Evolutionary conservation across 2,329 filamentous ascomycete species (phyloP).

Genomic region (Ophiocordyceps camponoti-floridani): DNA sequence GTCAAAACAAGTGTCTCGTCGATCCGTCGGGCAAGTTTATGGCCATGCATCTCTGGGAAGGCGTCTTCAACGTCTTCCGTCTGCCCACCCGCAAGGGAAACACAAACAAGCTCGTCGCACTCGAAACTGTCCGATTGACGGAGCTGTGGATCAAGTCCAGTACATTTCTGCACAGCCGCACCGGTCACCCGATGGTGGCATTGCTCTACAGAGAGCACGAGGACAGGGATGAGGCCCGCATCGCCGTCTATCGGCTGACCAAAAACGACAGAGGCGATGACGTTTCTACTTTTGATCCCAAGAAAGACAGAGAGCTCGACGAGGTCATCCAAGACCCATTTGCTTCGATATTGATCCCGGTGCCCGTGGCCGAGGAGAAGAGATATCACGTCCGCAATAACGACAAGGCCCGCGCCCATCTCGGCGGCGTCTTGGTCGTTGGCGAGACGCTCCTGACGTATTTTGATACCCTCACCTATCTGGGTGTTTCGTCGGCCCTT

Average conservation of each 20-base stretch:
- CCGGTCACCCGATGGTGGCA: conserved; percentile 37
- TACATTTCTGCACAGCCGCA: conserved; percentile 38
- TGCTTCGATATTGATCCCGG: conserved; percentile 43
- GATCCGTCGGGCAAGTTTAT: conserved; percentile 56
- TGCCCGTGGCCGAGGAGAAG: conserved; percentile 38
- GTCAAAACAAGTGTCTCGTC: conserved; percentile 64
- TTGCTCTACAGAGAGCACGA: conserved; percentile 37
- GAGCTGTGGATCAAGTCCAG: conserved; percentile 42
- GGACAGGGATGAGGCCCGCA: conserved; percentile 31
- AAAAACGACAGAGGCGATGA: conserved; percentile 37
- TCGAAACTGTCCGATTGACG: conserved; percentile 37
- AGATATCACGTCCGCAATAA: conserved; percentile 41
- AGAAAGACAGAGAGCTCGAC: conserved; percentile 35
- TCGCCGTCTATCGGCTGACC: conserved; percentile 42
- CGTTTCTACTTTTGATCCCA: conserved; percentile 34
- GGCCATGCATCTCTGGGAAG: conserved; percentile 42
- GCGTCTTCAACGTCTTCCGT: conserved; percentile 36
- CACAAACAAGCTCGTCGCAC: conserved; percentile 24
- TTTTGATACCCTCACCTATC: conserved; percentile 59
- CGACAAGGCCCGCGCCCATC: conserved; percentile 32
- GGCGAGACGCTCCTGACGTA: conserved; percentile 74
- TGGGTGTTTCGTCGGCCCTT: conserved; percentile 45
- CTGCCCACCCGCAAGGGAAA: conserved; percentile 27
- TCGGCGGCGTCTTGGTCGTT: conserved; percentile 56
- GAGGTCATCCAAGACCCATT: conserved; percentile 35